These are phyloP conservation scores for Pachyrhizus erosus DNA, from an alignment of 306 rosid species.

Conservation along the genomic window DNA sequence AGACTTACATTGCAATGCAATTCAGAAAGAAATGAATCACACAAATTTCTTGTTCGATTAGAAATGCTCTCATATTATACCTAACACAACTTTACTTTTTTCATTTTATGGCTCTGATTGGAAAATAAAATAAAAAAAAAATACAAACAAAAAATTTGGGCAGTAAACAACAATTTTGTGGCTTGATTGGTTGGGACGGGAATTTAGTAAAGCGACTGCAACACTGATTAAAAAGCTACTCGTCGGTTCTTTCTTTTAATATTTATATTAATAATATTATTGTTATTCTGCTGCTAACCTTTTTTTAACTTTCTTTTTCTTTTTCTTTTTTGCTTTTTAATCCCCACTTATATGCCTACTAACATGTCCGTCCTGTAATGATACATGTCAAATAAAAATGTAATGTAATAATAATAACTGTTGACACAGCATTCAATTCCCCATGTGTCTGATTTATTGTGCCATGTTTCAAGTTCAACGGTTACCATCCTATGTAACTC, in stretches of 20 bases:
- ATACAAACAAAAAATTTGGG: not conserved
- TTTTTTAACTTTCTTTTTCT: conserved; percentile 2
- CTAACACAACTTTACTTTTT: conserved; percentile 39
- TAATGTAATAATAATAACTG: conserved; percentile 23
- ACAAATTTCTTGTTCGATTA: not conserved
- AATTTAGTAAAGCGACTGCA: conserved; percentile 55
- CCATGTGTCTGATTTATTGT: conserved; percentile 35
- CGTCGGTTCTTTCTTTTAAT: conserved; percentile 5
- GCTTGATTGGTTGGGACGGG: conserved; percentile 49
- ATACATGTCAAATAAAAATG: not conserved
- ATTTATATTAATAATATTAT: not conserved
- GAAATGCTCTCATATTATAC: conserved; percentile 25
- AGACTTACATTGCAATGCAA: conserved; percentile 51
- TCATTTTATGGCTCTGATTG: not conserved
- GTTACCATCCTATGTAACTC: not conserved
- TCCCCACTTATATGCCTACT: not conserved
- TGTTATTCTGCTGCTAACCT: not conserved
- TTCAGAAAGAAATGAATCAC: conserved; percentile 37
- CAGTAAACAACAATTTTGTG: conserved; percentile 38
- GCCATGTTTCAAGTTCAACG: not conserved
- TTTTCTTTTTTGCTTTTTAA: not conserved
- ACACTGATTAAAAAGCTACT: conserved; percentile 50
- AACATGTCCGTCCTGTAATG: conserved; percentile 33
- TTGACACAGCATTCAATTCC: conserved; percentile 13
- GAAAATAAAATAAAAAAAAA: not conserved